Conservation (phyloP, 257 asterid genomes). For the Solanum chiquidenum region DNA sequence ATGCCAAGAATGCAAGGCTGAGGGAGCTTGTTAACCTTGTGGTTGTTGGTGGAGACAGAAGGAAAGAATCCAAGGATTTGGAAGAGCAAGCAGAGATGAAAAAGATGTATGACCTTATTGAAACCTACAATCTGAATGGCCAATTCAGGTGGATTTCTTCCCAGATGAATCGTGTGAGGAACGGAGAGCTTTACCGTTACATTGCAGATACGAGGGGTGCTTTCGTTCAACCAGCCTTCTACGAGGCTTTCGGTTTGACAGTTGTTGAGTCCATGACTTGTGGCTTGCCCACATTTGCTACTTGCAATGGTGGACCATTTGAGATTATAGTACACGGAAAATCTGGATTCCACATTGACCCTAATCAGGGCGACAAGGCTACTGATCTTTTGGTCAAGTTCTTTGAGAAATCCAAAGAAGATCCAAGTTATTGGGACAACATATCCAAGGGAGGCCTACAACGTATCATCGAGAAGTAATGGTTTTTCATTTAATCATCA, state of each 20-base stretch:
- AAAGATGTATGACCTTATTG: conserved; percentile 8
- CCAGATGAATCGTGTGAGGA: conserved; percentile 12
- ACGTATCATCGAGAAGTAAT: conserved; percentile 7
- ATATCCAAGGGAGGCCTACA: conserved; percentile 6
- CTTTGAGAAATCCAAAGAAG: conserved; percentile 5
- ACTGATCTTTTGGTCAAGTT: conserved; percentile 3
- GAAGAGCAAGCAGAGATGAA: conserved; percentile 11
- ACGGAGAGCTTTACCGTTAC: conserved; percentile 10
- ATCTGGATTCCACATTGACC: conserved; percentile 10
- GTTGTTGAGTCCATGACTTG: conserved; percentile 10
- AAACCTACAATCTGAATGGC: conserved; percentile 2
- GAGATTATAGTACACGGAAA: conserved; percentile 10
- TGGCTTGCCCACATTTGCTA: conserved; percentile 12
- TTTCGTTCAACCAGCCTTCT: conserved; percentile 9
- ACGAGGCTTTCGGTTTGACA: conserved; percentile 9
- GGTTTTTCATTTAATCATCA: background rate
- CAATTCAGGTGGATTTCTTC: conserved; percentile 13
- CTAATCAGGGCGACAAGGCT: conserved; percentile 5
- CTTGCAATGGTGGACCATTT: conserved; percentile 11
- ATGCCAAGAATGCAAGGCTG: conserved; percentile 10
- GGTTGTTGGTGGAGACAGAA: conserved; percentile 10
- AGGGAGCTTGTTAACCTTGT: conserved; percentile 10
- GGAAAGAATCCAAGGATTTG: conserved; percentile 9
- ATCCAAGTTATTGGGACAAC: conserved; percentile 9
- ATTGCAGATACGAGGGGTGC: conserved; percentile 11